Conservation (phyloP, 2,329 filamentous ascomycete genomes). For the Neofusicoccum kwambonambiense region DNA sequence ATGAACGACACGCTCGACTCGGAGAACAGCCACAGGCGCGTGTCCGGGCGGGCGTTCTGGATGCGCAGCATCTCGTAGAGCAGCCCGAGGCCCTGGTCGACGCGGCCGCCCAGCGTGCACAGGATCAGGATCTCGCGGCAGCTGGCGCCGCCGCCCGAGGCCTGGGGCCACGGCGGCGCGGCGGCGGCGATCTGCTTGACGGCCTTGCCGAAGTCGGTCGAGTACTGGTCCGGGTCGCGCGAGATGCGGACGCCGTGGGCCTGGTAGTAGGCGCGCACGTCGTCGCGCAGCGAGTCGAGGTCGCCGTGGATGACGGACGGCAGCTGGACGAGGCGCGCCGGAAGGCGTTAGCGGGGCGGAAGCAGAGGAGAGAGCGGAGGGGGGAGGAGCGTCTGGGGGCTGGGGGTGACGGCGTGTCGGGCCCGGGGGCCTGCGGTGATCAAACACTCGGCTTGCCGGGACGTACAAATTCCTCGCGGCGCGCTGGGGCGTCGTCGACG, state of each 20-base stretch:
- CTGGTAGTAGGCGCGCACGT: slow-evolving; percentile 66
- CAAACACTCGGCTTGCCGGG: not conserved
- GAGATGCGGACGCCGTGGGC: slow-evolving; percentile 50
- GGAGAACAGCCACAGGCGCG: slow-evolving; percentile 71
- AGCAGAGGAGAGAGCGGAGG: not conserved
- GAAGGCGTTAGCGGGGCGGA: not conserved
- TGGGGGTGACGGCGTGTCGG: not conserved
- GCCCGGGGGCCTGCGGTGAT: not conserved
- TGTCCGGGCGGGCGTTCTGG: slow-evolving; percentile 42
- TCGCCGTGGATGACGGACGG: slow-evolving; percentile 77
- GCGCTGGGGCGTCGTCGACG: slow-evolving; percentile 26
- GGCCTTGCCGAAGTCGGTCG: slow-evolving; percentile 86
- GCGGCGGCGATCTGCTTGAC: slow-evolving; percentile 57
- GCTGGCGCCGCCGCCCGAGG: slow-evolving; percentile 21
- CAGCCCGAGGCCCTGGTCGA: slow-evolving; percentile 89
- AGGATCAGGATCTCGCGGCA: slow-evolving; percentile 67
- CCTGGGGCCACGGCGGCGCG: slow-evolving; percentile 37
- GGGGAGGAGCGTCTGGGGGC: not conserved
- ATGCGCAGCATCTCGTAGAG: slow-evolving; percentile 76
- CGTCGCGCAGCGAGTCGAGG: slow-evolving; percentile 73
- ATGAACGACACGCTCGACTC: slow-evolving; percentile 80
- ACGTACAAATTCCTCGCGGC: slow-evolving; percentile 32
- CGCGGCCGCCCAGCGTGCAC: slow-evolving; percentile 82
- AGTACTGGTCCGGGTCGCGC: slow-evolving; percentile 75
- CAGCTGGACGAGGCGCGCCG: slow-evolving; percentile 23